Percentiles rank a stretch among this genome's conserved stretches.
Evolutionary conservation across 2,329 filamentous ascomycete genomes (phyloP).

Genomic region (Cordyceps cicadae): DNA sequence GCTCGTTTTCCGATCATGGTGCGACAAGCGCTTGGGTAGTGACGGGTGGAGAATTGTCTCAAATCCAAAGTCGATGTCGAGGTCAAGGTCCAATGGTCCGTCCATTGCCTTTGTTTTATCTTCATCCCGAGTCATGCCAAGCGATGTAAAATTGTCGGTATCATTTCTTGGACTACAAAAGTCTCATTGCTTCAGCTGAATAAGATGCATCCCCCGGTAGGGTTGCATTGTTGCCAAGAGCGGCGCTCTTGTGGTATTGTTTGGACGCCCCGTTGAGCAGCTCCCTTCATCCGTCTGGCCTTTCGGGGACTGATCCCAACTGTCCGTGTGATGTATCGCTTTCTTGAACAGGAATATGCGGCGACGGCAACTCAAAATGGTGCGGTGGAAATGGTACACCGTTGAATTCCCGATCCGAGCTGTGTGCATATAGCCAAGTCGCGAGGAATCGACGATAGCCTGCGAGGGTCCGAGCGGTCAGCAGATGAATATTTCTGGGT

Average conservation of each 20-base stretch:
- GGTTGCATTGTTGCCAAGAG: not conserved
- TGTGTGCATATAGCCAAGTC: slow-evolving; percentile 38
- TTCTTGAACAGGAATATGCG: slow-evolving; percentile 31
- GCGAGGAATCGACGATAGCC: slow-evolving; percentile 40
- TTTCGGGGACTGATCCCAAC: slow-evolving; percentile 25
- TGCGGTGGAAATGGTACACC: slow-evolving; percentile 37
- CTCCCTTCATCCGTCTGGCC: slow-evolving; percentile 14
- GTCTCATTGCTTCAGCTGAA: slow-evolving; percentile 1
- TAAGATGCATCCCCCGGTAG: not conserved
- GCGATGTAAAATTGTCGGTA: not conserved
- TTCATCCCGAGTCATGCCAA: slow-evolving; percentile 6
- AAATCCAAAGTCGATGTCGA: not conserved
- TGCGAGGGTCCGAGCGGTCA: slow-evolving; percentile 15
- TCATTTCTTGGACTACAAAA: not conserved
- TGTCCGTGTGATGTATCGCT: slow-evolving; percentile 19
- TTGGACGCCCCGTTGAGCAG: not conserved
- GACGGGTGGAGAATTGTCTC: slow-evolving; percentile 10
- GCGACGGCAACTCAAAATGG: slow-evolving; percentile 39
- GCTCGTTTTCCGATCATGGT: not conserved
- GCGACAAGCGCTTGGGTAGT: slow-evolving; percentile 4
- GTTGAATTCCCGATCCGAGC: slow-evolving; percentile 37
- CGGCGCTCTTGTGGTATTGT: not conserved
- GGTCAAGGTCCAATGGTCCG: not conserved
- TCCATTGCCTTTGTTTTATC: slow-evolving; percentile 1
- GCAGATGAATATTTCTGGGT: not conserved